Conservation (phyloP, 257 asterid genomes). For the Catharanthus roseus region DNA sequence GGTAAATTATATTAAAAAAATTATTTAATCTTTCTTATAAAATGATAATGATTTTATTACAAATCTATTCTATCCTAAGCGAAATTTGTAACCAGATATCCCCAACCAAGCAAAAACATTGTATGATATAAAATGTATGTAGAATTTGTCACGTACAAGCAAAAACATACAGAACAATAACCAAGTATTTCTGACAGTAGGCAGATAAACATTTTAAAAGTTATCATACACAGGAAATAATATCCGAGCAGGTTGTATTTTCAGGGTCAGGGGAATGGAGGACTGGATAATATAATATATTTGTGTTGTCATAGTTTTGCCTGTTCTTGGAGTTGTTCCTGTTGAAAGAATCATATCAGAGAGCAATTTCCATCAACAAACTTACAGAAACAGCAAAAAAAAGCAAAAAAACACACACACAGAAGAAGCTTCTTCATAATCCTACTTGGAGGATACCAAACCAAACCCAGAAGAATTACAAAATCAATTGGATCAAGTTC, state of each 20-base stretch:
- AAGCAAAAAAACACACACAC: too few species aligned
- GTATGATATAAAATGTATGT: too few species aligned
- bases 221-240: not conserved
- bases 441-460: not conserved
- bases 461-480: not conserved
- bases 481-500: not conserved
- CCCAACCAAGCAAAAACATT: too few species aligned
- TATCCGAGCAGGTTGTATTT: not conserved
- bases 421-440: too few species aligned
- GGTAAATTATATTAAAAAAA: too few species aligned
- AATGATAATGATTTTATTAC: too few species aligned
- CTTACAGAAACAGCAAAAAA: not conserved
- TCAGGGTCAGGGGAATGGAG: not conserved
- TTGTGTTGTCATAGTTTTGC: conserved; percentile 36
- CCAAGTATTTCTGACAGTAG: too few species aligned
- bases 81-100: too few species aligned
- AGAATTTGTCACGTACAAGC: not conserved
- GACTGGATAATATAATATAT: not conserved
- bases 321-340: conserved; percentile 92
- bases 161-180: not conserved
- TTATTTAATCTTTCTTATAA: too few species aligned
- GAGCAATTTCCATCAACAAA: not conserved
- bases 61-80: too few species aligned
- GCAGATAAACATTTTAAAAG: not conserved
- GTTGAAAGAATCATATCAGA: conserved; percentile 27